Conservation (phyloP, 2,329 filamentous ascomycete species). For the Cladosporium sp. region DNA sequence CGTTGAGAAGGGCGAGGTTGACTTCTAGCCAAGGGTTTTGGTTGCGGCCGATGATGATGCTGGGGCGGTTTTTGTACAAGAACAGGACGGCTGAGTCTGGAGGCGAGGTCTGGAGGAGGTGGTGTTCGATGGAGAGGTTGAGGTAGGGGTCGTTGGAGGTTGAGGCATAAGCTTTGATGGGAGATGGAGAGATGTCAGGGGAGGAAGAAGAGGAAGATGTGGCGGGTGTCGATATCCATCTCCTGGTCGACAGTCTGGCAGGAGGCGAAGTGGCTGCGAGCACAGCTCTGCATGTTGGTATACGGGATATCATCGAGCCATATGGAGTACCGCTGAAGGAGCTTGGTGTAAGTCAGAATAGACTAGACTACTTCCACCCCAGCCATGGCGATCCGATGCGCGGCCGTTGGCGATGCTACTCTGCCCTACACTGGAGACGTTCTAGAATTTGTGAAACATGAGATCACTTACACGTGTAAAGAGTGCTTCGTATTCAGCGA, state of each 20-base stretch:
- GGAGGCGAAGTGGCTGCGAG: conserved; percentile 19
- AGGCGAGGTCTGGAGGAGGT: conserved; percentile 73
- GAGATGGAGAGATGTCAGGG: conserved; percentile 24
- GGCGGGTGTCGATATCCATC: conserved; percentile 28
- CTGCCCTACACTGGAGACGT: conserved; percentile 5
- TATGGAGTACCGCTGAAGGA: conserved; percentile 5
- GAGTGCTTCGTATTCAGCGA: not conserved
- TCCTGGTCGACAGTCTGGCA: conserved; percentile 13
- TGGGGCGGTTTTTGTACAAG: conserved; percentile 83
- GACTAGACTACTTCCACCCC: not conserved
- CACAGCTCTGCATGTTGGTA: conserved; percentile 26
- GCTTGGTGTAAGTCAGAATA: not conserved
- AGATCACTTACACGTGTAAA: not conserved
- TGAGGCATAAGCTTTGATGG: conserved; percentile 50
- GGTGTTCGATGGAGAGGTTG: conserved; percentile 93
- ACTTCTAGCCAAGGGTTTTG: conserved; percentile 97
- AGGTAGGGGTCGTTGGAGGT: conserved; percentile 71
- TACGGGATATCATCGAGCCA: conserved; percentile 33
- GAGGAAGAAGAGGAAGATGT: conserved; percentile 14
- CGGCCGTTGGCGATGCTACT: conserved; percentile 15
- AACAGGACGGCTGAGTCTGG: conserved; percentile 76
- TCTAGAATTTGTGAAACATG: conserved; percentile 11
- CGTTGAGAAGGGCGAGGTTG: conserved; percentile 65
- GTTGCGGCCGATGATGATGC: conserved; percentile 89
- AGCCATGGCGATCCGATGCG: not conserved